These are phyloP conservation scores for Bruguiera hainesii DNA, from an alignment of 441 rosid species.

Conservation along the genomic window DNA sequence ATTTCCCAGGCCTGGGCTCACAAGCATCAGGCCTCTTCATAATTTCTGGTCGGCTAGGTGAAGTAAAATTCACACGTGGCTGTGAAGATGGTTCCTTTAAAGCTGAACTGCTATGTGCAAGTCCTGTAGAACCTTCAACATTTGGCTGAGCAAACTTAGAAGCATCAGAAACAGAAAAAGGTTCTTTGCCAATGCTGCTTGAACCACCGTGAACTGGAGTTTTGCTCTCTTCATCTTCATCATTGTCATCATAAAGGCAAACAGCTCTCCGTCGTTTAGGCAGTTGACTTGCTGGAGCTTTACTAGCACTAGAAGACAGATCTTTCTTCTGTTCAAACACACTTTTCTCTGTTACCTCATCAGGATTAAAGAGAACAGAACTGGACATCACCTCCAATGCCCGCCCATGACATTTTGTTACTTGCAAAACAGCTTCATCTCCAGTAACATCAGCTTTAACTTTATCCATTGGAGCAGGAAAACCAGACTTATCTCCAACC, in stretches of 20 bases:
- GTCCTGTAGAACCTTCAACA: slow-evolving; percentile 26
- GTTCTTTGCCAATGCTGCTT: slow-evolving; percentile 32
- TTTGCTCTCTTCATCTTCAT: slow-evolving; percentile 73
- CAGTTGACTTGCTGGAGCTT: slow-evolving; percentile 33
- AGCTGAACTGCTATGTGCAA: slow-evolving; percentile 25
- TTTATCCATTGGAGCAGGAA: slow-evolving; percentile 11
- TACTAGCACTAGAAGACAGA: slow-evolving; percentile 30
- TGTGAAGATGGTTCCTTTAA: slow-evolving; percentile 28
- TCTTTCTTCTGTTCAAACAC: slow-evolving; percentile 36
- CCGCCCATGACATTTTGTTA: slow-evolving; percentile 55
- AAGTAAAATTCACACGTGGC: slow-evolving; percentile 9
- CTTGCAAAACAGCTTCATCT: slow-evolving; percentile 64
- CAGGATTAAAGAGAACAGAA: slow-evolving; percentile 38
- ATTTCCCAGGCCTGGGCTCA: slow-evolving; percentile 38
- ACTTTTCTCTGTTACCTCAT: slow-evolving; percentile 45
- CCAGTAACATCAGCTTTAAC: slow-evolving; percentile 40
- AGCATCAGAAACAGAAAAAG: slow-evolving; percentile 35
- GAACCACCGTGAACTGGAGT: slow-evolving; percentile 90
- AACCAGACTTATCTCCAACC: slow-evolving; percentile 13
- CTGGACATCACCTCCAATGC: slow-evolving; percentile 58
- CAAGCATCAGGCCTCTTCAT: slow-evolving; percentile 35
- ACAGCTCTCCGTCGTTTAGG: slow-evolving; percentile 87
- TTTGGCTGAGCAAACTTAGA: slow-evolving; percentile 30
- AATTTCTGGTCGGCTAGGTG: slow-evolving; percentile 31
- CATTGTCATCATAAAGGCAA: slow-evolving; percentile 69